Evolutionary conservation across 352 stramenopile species (phyloP), one percentile per base, ranked within the genome.

Genomic region (Aphanomyces cochlioides): DNA sequence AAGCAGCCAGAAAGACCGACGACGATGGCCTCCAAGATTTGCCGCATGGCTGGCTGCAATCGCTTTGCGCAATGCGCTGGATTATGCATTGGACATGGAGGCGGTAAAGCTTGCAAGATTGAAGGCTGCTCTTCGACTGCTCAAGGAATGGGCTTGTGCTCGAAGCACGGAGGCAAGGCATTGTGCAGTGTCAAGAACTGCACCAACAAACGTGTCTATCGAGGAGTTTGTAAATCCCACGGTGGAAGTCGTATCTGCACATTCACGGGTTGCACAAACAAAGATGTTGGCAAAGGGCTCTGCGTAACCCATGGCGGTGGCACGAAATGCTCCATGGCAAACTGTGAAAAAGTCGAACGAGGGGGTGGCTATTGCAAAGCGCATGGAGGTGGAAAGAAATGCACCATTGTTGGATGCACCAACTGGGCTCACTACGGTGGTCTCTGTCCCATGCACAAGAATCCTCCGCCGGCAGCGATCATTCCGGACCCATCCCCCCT

Each of bases 41-140:
- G 54, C 54, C 54, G 54, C 54, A 37, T 61, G 34, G 10, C 15
- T 12, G 54, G 54, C 7, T 61, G 54, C 37, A 19, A 28, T 21
- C 54, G 54, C 7, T 61, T 61, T 39, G 54, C 54, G 54, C 54
- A 61, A 40, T 61, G 54, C 21, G 54, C 54, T 41, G 87, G 87
- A 0, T 80, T 95, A 43, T 95, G 87, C 75, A 93, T 92, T 70
- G 89, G 80, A 43, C 86, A 93, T 76, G 86, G 86, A 21, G 86
- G 86, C 47, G 86, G 86, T 66, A 89, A 90, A 67, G 81, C 83
- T 54, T 93, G 84, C 74, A 87, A 76, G n/a, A 76, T 90, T 37
- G 77, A 88, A 8, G 84, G 79, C 40, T 93, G 86, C 69, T 73
- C 86, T 48, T 90, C 89, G 71, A 82, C 85, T 6, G 90, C 84